Percentiles rank a stretch among this genome's conserved stretches.
Conservation (phyloP, 768 basidiomycete genomes). For the Leccinum incarnatum region DNA sequence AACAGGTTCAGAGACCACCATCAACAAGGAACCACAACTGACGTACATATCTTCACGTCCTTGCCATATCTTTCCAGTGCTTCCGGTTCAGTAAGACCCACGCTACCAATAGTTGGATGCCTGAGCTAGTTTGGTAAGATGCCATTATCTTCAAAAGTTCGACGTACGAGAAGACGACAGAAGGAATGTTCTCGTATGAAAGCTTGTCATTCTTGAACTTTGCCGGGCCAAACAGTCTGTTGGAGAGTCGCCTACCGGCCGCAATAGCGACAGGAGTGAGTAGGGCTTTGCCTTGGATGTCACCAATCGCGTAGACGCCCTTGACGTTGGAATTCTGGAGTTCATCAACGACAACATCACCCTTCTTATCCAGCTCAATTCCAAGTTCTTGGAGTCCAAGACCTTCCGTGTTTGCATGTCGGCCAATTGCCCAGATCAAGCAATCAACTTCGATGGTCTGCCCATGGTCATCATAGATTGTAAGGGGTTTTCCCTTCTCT, state of each 20-base stretch:
- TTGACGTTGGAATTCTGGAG: slow-evolving; percentile 79
- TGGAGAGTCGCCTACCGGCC: slow-evolving; percentile 84
- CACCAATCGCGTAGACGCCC: slow-evolving; percentile 81
- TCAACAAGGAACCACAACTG: slow-evolving; percentile 3
- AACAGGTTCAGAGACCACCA: neutral
- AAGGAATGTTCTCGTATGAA: slow-evolving; percentile 85
- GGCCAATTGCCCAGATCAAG: slow-evolving; percentile 93
- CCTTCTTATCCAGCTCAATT: slow-evolving; percentile 71
- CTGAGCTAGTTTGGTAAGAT: slow-evolving; percentile 37
- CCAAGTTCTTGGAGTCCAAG: slow-evolving; percentile 78
- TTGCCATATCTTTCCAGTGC: slow-evolving; percentile 87
- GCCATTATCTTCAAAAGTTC: slow-evolving; percentile 1
- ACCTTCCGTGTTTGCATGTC: slow-evolving; percentile 73
- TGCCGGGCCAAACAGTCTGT: slow-evolving; percentile 85
- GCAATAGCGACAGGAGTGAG: slow-evolving; percentile 98
- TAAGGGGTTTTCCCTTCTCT: slow-evolving; percentile 65
- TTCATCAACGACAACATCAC: slow-evolving; percentile 88
- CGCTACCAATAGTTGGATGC: slow-evolving; percentile 93
- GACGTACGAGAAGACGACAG: slow-evolving; percentile 94
- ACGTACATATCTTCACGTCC: slow-evolving; percentile 86
- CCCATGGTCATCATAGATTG: slow-evolving; percentile 72
- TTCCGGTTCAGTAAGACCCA: slow-evolving; percentile 91
- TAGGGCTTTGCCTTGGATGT: slow-evolving; percentile 88
- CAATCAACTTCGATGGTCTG: slow-evolving; percentile 81
- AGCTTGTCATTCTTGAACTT: slow-evolving; percentile 87